These are phyloP conservation scores for Rhizophagus prolifer DNA, from an alignment of 192 early-diverging fungal species.

Conservation along the genomic window DNA sequence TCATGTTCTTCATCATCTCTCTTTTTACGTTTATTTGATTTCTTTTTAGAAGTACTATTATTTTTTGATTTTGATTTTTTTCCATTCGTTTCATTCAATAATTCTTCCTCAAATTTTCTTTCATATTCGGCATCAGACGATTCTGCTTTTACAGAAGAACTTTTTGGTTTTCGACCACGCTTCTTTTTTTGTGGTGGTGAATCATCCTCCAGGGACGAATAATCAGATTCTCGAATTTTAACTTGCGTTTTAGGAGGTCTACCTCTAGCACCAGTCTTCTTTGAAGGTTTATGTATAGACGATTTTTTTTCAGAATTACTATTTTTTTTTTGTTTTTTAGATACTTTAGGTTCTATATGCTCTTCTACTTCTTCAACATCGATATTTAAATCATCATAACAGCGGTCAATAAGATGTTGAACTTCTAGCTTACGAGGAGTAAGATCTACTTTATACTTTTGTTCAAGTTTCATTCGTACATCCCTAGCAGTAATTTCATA, in stretches of 20 bases:
- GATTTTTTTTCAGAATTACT: neutral
- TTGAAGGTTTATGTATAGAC: neutral
- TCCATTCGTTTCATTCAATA: neutral
- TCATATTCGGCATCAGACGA: constrained; percentile 7
- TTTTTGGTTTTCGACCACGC: constrained; percentile 23
- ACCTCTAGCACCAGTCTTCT: neutral
- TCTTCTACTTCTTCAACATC: neutral
- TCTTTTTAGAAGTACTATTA: constrained; percentile 7
- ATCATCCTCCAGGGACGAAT: constrained; percentile 23
- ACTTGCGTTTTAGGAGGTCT: neutral
- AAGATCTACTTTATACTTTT: constrained; percentile 15
- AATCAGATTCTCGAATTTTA: neutral
- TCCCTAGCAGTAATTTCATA: neutral
- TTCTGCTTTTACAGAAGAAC: neutral
- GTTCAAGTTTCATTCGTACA: constrained; percentile 6
- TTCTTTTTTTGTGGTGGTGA: constrained; percentile 13
- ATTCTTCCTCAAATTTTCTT: constrained; percentile 16
- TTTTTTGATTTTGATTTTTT: constrained; percentile 28
- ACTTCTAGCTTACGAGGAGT: constrained; percentile 5
- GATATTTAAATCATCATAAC: constrained; percentile 22
- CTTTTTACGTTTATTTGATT: constrained; percentile 11
- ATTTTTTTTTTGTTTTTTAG: constrained; percentile 7
- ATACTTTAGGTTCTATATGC: neutral
- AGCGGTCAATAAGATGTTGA: constrained; percentile 12
- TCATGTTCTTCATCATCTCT: constrained; percentile 16